These are phyloP conservation scores for Fomitopsis betulina DNA, from an alignment of 1,284 basidiomycete species.

Conservation along the genomic window DNA sequence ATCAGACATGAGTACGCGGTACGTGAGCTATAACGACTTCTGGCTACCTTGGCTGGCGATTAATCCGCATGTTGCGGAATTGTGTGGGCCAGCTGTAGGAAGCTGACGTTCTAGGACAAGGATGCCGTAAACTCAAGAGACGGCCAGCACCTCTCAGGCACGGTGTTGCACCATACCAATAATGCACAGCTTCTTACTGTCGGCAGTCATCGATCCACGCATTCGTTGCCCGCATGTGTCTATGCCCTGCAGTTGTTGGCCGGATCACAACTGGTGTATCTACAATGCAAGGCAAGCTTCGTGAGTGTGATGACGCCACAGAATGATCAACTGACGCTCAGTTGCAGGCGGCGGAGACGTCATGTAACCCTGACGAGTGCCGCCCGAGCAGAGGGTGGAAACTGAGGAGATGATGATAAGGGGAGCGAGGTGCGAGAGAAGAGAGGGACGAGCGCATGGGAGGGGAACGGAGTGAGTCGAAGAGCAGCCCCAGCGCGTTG, in stretches of 20 bases:
- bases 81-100: not conserved
- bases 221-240: not conserved
- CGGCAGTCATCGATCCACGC: not conserved
- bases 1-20: not conserved
- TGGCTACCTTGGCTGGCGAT: not conserved
- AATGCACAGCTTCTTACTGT: not conserved
- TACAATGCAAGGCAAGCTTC: not conserved
- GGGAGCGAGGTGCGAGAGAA: slow-evolving; percentile 5
- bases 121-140: not conserved
- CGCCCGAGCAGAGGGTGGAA: not conserved
- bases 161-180: not conserved
- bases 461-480: slow-evolving; percentile 2
- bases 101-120: not conserved
- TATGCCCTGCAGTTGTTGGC: not conserved
- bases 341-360: not conserved
- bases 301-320: not conserved
- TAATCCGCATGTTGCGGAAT: not conserved
- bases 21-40: not conserved
- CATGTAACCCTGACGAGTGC: not conserved
- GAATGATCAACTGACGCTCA: not conserved
- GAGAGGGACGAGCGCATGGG: slow-evolving; percentile 6
- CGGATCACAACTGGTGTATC: not conserved
- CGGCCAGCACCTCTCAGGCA: not conserved
- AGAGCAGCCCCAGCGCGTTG: not conserved
- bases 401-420: not conserved